These are phyloP conservation scores for Pecoramyces ruminantium DNA, from an alignment of 192 early-diverging fungal species.

Conservation along the genomic window DNA sequence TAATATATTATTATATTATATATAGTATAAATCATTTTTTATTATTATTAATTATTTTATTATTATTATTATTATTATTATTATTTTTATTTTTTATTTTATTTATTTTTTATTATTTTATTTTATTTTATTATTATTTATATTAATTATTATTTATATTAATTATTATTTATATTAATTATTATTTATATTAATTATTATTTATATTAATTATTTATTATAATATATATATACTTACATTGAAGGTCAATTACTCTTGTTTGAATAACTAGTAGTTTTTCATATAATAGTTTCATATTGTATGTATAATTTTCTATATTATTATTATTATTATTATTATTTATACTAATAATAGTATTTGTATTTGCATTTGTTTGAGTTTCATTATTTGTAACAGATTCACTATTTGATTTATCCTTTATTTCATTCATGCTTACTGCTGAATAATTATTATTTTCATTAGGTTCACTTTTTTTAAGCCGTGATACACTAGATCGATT, in stretches of 20 bases:
- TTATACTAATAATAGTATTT: neutral
- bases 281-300: neutral
- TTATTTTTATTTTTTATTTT: no score
- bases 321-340: neutral
- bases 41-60: no score
- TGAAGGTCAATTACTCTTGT: neutral
- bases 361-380: neutral
- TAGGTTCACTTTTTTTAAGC: neutral
- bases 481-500: neutral
- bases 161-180: no score
- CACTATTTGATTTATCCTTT: neutral
- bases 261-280: neutral
- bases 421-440: neutral
- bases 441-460: neutral
- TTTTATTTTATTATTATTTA: no score
- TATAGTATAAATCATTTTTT: no score
- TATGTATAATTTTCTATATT: neutral
- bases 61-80: no score
- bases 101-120: no score
- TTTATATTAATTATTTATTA: no score
- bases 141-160: no score
- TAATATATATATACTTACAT: neutral
- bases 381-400: neutral
- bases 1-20: no score
- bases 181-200: no score